Evolutionary conservation across 2,329 filamentous ascomycete genomes (phyloP), one percentile per base, ranked within the genome.

Genomic region (Atkinsonella texensis): DNA sequence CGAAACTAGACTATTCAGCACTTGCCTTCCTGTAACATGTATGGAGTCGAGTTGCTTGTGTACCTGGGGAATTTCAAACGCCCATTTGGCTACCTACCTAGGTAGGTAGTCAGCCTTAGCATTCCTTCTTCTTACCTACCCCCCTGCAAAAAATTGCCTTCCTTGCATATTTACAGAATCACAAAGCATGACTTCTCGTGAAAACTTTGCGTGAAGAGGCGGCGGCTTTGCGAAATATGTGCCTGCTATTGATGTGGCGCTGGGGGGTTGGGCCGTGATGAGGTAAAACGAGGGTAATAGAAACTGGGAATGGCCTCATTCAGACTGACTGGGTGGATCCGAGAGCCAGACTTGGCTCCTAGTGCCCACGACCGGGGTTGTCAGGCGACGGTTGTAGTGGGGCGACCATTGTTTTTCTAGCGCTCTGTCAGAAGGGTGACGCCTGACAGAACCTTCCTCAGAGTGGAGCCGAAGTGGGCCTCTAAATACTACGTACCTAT

Each of bases 251-350:
- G 33, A 12, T 12, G 12, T 28, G 15, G 47, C 40, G n/a, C 40
- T 10, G 40, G n/a, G 13, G 6, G 18, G 31, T 12, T 39, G 40
- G 38, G 35, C 46, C 44, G n/a, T 40, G 15, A 68, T 67, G 61
- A 68, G 61, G 66, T 68, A 69, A 68, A 61, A 60, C 59, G 63
- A 63, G 64, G 63, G 64, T 67, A 67, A 67, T 66, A 55, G 60
- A 66, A 66, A 66, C 50, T 48, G 32, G 47, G 43, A 47, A 43
- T 52, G n/a, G 23, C 41, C 43, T 44, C 49, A 12, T 49, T 35
- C 35, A 15, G 9, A 38, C 20, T 40, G 23, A 33, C 28, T 15
- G 40, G n/a, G 18, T 49, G 47, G 47, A n/a, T 48, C 51, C 50
- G 46, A 35, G 38, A 51, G 52, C 49, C 17, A 28, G 17, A 46